phyloP scores from a whole-genome alignment of 2,329 filamentous ascomycete genomes.

The Paradendryphiella salina region DNA sequence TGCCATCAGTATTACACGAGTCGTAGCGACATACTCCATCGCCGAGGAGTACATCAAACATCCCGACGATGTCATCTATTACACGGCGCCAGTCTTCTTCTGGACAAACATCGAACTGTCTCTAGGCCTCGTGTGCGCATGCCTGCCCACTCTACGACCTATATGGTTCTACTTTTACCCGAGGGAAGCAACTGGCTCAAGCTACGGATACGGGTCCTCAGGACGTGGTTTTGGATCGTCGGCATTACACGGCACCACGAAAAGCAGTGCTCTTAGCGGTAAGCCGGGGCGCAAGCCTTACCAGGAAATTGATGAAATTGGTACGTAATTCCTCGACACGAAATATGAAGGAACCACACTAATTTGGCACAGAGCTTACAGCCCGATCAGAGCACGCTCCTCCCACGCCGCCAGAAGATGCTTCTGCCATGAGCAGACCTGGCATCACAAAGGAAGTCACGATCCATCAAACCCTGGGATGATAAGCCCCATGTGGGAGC shows the following conservation, averaged over 20 bases:
- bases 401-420: slow-evolving; percentile 9
- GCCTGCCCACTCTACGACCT: slow-evolving; percentile 31
- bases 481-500: background rate
- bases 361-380: slow-evolving; percentile 20
- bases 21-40: slow-evolving; percentile 26
- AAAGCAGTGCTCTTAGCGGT: slow-evolving; percentile 12
- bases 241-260: slow-evolving; percentile 14
- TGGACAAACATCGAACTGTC: slow-evolving; percentile 39
- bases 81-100: slow-evolving; percentile 34
- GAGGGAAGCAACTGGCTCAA: slow-evolving; percentile 11
- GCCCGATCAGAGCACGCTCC: slow-evolving; percentile 6
- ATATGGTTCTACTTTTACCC: slow-evolving; percentile 30
- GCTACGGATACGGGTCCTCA: slow-evolving; percentile 19
- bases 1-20: slow-evolving; percentile 27
- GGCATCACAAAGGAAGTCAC: slow-evolving; percentile 21
- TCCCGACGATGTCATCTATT: slow-evolving; percentile 29
- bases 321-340: background rate
- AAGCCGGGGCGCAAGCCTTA: slow-evolving; percentile 23
- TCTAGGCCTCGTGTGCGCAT: slow-evolving; percentile 30
- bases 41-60: slow-evolving; percentile 26
- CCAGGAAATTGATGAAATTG: slow-evolving; percentile 27
- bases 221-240: slow-evolving; percentile 19
- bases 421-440: slow-evolving; percentile 5
- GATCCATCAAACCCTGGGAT: slow-evolving; percentile 19
- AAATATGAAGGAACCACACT: background rate